Percentiles rank a stretch among this genome's conserved stretches.
These are phyloP conservation scores for Metarhizium humberi DNA, from an alignment of 2,329 filamentous ascomycete genomes.

Conservation along the genomic window DNA sequence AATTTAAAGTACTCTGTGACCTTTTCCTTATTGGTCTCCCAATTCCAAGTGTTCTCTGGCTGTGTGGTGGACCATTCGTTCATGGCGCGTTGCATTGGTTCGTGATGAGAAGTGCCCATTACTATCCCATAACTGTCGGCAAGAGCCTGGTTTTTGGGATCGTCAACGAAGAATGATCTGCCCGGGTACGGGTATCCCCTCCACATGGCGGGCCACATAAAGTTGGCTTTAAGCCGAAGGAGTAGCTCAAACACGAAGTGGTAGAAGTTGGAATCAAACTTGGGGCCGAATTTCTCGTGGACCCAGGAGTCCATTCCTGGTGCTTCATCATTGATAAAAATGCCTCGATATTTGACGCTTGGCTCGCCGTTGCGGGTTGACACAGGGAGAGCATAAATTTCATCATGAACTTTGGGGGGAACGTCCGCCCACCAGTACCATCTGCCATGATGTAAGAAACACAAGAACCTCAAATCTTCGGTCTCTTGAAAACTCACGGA, in stretches of 20 bases:
- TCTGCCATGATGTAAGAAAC: slow-evolving; percentile 9
- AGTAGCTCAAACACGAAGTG: slow-evolving; percentile 53
- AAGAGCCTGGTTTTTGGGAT: slow-evolving; percentile 45
- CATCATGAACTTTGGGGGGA: slow-evolving; percentile 31
- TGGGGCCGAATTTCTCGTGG: slow-evolving; percentile 34
- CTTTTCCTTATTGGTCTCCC: slow-evolving; percentile 44
- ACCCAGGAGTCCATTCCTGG: slow-evolving; percentile 45
- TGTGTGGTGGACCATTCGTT: slow-evolving; percentile 32
- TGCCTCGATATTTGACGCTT: slow-evolving; percentile 49
- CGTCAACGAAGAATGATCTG: slow-evolving; percentile 53
- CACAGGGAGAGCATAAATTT: slow-evolving; percentile 36
- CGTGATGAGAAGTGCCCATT: slow-evolving; percentile 55
- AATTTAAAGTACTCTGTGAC: slow-evolving; percentile 48
- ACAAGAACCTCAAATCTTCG: not conserved
- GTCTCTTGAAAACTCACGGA: slow-evolving; percentile 20
- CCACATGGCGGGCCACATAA: slow-evolving; percentile 62
- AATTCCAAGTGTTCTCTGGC: slow-evolving; percentile 46
- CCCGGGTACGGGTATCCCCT: slow-evolving; percentile 35
- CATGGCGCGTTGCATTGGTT: slow-evolving; percentile 54
- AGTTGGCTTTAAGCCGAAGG: slow-evolving; percentile 50
- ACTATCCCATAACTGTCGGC: slow-evolving; percentile 57
- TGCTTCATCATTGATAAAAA: slow-evolving; percentile 50
- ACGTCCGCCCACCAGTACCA: slow-evolving; percentile 56
- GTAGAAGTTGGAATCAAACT: slow-evolving; percentile 50
- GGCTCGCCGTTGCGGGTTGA: slow-evolving; percentile 32